Conservation (phyloP, 306 rosid genomes). For the Vigna reflexopilosa region DNA sequence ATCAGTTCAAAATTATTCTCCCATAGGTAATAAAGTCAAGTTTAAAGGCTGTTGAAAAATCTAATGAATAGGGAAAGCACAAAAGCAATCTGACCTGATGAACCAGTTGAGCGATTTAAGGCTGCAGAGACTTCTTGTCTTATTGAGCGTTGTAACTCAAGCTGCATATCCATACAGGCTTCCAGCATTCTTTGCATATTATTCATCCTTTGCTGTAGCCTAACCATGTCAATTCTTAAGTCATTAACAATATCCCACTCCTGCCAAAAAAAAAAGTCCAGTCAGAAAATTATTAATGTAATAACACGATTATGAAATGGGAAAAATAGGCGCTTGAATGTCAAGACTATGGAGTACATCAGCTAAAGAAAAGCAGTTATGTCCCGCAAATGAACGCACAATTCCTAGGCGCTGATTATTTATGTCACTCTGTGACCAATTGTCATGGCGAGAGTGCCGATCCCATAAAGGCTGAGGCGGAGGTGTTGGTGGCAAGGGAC, state of each 20-base stretch:
- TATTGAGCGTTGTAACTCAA: conserved; percentile 95
- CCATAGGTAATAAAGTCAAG: conserved; percentile 17
- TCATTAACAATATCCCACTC: conserved; percentile 90
- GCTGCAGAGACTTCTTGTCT: conserved; percentile 98
- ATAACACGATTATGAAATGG: conserved; percentile 7
- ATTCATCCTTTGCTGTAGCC: conserved; percentile 95
- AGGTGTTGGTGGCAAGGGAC: conserved; percentile 64
- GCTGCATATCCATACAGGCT: conserved; percentile 99
- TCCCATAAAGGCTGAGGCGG: conserved; percentile 77
- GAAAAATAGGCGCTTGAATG: conserved; percentile 15
- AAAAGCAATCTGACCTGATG: conserved; percentile 60
- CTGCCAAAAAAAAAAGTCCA: conserved; percentile 49
- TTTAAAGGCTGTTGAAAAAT: neutral
- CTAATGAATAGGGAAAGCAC: neutral
- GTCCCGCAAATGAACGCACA: conserved; percentile 59
- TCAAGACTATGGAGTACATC: conserved; percentile 42
- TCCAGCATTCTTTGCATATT: conserved; percentile 92
- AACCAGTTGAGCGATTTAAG: conserved; percentile 74
- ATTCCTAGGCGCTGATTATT: conserved; percentile 76
- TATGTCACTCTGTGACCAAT: conserved; percentile 73
- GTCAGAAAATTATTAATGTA: conserved; percentile 16
- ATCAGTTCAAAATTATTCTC: neutral
- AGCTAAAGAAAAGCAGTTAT: conserved; percentile 42
- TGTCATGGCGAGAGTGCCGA: conserved; percentile 65
- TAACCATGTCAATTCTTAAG: conserved; percentile 96